Conservation (phyloP, 2,329 filamentous ascomycete genomes). For the Nemania diffusa region DNA sequence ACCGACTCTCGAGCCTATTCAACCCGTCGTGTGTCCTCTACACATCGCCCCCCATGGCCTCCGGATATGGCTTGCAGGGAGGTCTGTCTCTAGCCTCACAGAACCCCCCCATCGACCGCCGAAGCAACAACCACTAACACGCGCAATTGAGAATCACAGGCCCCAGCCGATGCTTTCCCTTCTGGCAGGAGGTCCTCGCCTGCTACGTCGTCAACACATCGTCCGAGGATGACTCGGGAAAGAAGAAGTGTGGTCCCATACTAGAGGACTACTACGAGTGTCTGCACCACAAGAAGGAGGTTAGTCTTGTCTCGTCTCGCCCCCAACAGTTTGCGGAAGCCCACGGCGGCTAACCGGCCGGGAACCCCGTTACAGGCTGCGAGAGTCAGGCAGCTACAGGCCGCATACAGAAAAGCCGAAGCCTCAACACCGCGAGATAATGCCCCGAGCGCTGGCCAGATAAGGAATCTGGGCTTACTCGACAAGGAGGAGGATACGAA, state of each 20-base stretch:
- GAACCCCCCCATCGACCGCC: conserved; percentile 3
- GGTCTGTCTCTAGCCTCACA: conserved; percentile 63
- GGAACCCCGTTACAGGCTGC: conserved; percentile 67
- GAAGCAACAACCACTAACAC: conserved; percentile 32
- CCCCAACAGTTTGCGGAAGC: background rate
- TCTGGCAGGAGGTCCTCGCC: conserved; percentile 98
- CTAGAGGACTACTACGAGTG: conserved; percentile 99
- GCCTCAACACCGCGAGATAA: conserved; percentile 80
- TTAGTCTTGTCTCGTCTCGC: conserved; percentile 53
- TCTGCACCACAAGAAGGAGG: conserved; percentile 98
- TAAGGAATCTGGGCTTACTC: conserved; percentile 85
- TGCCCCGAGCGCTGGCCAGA: conserved; percentile 83
- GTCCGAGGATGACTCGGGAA: conserved; percentile 80
- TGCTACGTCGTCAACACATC: conserved; percentile 97
- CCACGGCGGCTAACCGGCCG: conserved; percentile 21
- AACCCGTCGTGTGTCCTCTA: conserved; percentile 22
- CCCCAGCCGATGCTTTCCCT: conserved; percentile 89
- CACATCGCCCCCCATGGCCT: conserved; percentile 69
- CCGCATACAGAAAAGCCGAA: conserved; percentile 84
- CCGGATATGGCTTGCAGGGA: conserved; percentile 83
- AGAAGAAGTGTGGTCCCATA: conserved; percentile 84
- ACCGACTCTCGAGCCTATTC: conserved; percentile 23
- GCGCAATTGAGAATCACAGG: conserved; percentile 54
- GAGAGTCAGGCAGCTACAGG: conserved; percentile 81
- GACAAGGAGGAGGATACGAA: conserved; percentile 84